Percentiles rank a stretch among this genome's conserved stretches.
Evolutionary conservation across 768 basidiomycete genomes (phyloP).

Genomic region (Kwoniella sp.): DNA sequence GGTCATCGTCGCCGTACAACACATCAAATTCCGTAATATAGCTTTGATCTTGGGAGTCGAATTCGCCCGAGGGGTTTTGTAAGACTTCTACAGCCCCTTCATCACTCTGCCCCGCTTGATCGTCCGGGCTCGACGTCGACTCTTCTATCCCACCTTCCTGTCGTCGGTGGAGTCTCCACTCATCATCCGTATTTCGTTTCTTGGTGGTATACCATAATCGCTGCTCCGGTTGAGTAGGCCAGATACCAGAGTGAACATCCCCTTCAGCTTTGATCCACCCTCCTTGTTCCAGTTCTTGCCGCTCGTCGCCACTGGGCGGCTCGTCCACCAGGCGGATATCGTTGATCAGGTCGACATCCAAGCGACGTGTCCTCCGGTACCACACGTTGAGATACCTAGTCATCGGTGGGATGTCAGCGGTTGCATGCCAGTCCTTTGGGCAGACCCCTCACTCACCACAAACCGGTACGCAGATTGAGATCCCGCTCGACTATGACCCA

Average conservation of each 20-base stretch:
- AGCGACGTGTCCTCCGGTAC: conserved; percentile 77
- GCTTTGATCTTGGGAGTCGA: conserved; percentile 49
- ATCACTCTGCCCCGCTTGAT: not conserved
- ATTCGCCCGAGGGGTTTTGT: not conserved
- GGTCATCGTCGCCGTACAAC: conserved; percentile 72
- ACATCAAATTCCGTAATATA: conserved; percentile 91
- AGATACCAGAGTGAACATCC: conserved; percentile 65
- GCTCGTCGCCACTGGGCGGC: conserved; percentile 55
- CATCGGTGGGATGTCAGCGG: not conserved
- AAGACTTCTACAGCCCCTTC: not conserved
- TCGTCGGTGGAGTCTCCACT: conserved; percentile 5
- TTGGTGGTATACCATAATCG: conserved; percentile 75
- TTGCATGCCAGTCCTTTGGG: not conserved
- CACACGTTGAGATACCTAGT: conserved; percentile 60
- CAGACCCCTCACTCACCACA: conserved; percentile 54
- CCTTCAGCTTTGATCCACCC: conserved; percentile 63
- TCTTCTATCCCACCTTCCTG: not conserved
- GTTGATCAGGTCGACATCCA: conserved; percentile 73
- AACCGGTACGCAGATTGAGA: conserved; percentile 62
- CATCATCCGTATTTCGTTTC: conserved; percentile 43
- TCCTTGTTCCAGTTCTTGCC: conserved; percentile 43
- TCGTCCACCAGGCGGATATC: conserved; percentile 64
- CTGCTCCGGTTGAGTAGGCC: conserved; percentile 55
- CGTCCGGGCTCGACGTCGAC: not conserved
- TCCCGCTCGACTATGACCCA: conserved; percentile 87